Evolutionary conservation across 2,329 filamentous ascomycete genomes (phyloP).

Genomic region (Metarhizium sp.): DNA sequence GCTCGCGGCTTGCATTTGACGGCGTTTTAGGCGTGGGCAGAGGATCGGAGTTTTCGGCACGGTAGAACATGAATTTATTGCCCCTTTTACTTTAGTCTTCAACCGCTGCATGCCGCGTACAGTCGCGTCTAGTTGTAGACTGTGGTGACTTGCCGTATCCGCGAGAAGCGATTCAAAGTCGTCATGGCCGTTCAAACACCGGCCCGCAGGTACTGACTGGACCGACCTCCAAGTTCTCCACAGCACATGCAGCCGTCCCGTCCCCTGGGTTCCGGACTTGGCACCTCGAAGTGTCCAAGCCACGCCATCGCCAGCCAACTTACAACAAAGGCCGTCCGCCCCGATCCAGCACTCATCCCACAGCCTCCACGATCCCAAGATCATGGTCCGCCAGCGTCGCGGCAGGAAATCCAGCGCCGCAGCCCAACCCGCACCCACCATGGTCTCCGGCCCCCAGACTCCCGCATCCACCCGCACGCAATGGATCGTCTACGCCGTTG

Average conservation of each 20-base stretch:
- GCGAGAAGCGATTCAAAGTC: no score
- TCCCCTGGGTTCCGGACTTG: no score
- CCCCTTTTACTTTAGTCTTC: no score
- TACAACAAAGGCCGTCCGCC: no score
- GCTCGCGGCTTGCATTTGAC: conserved; percentile 6
- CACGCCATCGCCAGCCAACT: no score
- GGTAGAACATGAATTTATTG: background rate
- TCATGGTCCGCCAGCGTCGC: conserved; percentile 21
- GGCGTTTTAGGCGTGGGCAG: conserved; percentile 8
- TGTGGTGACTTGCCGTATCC: background rate
- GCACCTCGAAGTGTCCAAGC: no score
- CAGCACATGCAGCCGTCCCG: no score
- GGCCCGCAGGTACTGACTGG: no score
- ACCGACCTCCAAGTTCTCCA: no score
- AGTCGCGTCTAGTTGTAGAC: no score
- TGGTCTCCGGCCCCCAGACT: conserved; percentile 7
- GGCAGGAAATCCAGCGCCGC: background rate
- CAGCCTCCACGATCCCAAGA: background rate
- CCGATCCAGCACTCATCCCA: no score
- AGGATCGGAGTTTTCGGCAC: background rate
- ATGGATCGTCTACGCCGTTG: conserved; percentile 62
- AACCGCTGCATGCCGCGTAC: background rate
- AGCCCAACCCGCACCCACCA: conserved; percentile 1
- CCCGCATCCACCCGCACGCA: conserved; percentile 21
- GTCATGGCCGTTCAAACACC: no score